Percentiles rank a stretch among this genome's conserved stretches.
These are phyloP conservation scores for Fraxinus sp. DNA, from an alignment of 305 asterid species.

Conservation along the genomic window DNA sequence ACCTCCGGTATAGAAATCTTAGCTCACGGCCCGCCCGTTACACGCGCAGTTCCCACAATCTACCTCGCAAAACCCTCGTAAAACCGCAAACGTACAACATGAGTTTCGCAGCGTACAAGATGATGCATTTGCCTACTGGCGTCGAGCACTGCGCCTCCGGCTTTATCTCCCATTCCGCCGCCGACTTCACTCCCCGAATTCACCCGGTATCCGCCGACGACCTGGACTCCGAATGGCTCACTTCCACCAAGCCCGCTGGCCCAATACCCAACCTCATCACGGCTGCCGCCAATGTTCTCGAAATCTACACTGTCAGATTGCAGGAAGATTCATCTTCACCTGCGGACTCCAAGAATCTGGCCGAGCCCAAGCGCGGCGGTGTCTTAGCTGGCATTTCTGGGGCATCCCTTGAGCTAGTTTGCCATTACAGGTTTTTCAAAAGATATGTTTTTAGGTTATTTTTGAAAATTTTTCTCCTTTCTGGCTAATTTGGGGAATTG, in stretches of 20 bases:
- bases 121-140: constrained; percentile 90
- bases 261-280: constrained; percentile 77
- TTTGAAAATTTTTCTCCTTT: background rate
- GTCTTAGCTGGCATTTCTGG: constrained; percentile 73
- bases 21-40: constrained; percentile 10
- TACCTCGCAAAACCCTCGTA: constrained; percentile 5
- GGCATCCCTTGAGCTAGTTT: constrained; percentile 77
- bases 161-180: constrained; percentile 67
- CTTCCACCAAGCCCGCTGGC: constrained; percentile 53
- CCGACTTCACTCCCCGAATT: constrained; percentile 51
- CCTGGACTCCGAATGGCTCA: constrained; percentile 61
- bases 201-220: constrained; percentile 51
- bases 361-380: constrained; percentile 78
- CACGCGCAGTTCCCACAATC: constrained; percentile 6
- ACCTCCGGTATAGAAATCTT: constrained; percentile 34
- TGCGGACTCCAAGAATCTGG: constrained; percentile 39
- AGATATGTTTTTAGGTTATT: background rate
- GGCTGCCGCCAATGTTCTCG: constrained; percentile 78
- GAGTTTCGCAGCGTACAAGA: constrained; percentile 88
- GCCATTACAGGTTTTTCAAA: constrained; percentile 67
- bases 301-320: constrained; percentile 67
- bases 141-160: constrained; percentile 88
- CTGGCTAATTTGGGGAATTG: background rate
- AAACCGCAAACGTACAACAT: constrained; percentile 34
- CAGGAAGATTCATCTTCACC: constrained; percentile 52